Percentiles rank a stretch among this genome's conserved stretches.
Evolutionary conservation across 768 basidiomycete genomes (phyloP).

Genomic region (Calocybe cyanea): DNA sequence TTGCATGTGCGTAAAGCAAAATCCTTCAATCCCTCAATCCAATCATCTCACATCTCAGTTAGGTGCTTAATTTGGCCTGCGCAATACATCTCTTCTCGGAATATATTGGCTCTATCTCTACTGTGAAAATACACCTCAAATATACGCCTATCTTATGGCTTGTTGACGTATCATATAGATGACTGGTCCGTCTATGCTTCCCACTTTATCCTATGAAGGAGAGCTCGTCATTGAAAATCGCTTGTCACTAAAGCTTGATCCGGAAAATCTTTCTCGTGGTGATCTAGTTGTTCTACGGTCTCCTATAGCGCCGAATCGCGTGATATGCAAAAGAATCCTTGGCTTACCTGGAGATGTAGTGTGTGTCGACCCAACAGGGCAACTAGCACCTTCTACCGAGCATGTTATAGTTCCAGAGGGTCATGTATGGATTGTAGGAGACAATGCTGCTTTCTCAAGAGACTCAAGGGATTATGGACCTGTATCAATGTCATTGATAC

Average conservation of each 20-base stretch:
- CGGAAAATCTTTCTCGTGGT: constrained; percentile 57
- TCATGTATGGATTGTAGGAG: constrained; percentile 88
- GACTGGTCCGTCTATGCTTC: constrained; percentile 76
- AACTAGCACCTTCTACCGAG: constrained; percentile 57
- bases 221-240: constrained; percentile 66
- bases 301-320: constrained; percentile 59
- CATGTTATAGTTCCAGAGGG: constrained; percentile 81
- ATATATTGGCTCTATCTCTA: constrained; percentile 53
- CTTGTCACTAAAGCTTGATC: constrained; percentile 48
- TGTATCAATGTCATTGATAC: constrained; percentile 76
- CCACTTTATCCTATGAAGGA: constrained; percentile 57
- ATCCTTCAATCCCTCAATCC: not conserved
- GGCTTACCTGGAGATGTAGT: constrained; percentile 88
- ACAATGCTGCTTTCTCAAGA: constrained; percentile 77
- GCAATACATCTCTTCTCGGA: constrained; percentile 60
- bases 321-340: constrained; percentile 86
- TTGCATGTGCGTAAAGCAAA: constrained; percentile 14
- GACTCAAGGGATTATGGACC: constrained; percentile 96
- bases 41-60: constrained; percentile 2
- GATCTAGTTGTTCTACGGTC: constrained; percentile 74
- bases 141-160: not conserved
- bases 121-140: constrained; percentile 32
- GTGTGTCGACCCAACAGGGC: constrained; percentile 83
- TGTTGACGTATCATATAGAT: constrained; percentile 39
- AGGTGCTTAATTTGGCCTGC: constrained; percentile 56